Evolutionary conservation across 2,329 filamentous ascomycete genomes (phyloP).

Genomic region (Aspergillus fumigatiaffinis): DNA sequence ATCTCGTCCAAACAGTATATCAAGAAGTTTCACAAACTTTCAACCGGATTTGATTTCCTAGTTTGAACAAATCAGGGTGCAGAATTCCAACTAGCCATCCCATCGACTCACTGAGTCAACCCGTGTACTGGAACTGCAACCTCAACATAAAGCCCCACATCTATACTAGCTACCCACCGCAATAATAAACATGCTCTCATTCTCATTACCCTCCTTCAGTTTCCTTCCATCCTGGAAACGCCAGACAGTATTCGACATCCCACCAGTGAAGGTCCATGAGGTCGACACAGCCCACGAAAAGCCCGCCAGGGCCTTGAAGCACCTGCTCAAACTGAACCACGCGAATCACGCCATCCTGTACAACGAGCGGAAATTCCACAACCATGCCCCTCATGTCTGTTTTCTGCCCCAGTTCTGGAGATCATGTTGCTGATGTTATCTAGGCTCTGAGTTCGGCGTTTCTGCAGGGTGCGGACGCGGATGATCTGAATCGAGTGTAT

Average conservation of each 20-base stretch:
- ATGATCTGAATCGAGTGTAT: constrained; percentile 76
- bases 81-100: no score
- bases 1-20: neutral
- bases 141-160: neutral
- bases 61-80: neutral
- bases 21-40: neutral
- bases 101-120: neutral
- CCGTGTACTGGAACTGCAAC: neutral
- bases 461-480: constrained; percentile 69
- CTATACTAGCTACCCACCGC: neutral
- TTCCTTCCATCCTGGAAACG: constrained; percentile 24
- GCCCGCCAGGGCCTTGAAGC: constrained; percentile 77
- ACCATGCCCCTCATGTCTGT: constrained; percentile 72
- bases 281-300: constrained; percentile 79
- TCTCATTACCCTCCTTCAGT: constrained; percentile 20
- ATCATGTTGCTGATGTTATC: constrained; percentile 6
- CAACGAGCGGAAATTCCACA: constrained; percentile 70
- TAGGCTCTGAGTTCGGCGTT: constrained; percentile 79
- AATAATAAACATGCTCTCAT: constrained; percentile 16
- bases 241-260: constrained; percentile 44
- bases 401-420: neutral
- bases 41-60: neutral
- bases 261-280: constrained; percentile 69
- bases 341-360: constrained; percentile 82
- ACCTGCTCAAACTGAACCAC: constrained; percentile 88